Evolutionary conservation across 208 protist genomes (phyloP).

Genomic region (Wallacemonas sp.): DNA sequence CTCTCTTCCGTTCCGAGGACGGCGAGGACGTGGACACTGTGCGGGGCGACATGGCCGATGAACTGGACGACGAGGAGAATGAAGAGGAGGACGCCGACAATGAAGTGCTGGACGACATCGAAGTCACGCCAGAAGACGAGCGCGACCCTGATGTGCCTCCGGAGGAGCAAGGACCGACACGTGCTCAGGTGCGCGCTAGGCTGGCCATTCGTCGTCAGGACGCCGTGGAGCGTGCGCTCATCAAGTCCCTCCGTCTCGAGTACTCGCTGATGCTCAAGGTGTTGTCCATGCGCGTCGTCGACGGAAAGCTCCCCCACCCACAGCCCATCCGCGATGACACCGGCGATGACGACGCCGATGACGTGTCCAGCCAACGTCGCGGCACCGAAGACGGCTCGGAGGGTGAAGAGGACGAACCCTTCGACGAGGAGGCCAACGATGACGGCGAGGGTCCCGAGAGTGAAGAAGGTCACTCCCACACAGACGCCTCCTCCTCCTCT

Average conservation of each 20-base stretch:
- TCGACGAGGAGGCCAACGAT: constrained; percentile 9
- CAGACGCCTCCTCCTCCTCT: too few relatives aligned
- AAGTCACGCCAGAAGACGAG: constrained; percentile 30
- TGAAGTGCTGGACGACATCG: constrained; percentile 39
- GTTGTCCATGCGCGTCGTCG: constrained; percentile 41
- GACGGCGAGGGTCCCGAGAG: neutral
- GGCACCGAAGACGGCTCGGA: constrained; percentile 3
- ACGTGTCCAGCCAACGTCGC: neutral
- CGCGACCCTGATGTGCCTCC: neutral
- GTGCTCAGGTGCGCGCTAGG: constrained; percentile 14
- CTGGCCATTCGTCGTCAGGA: constrained; percentile 32
- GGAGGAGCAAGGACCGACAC: neutral
- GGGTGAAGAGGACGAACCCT: constrained; percentile 14
- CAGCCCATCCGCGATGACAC: constrained; percentile 21
- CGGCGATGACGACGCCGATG: constrained; percentile 42
- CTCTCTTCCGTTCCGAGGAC: constrained; percentile 26
- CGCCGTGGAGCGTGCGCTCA: constrained; percentile 44
- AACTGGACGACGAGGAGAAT: constrained; percentile 33
- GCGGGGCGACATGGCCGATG: constrained; percentile 9
- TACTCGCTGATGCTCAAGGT: constrained; percentile 60
- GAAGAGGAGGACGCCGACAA: constrained; percentile 19
- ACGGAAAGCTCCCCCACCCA: constrained; percentile 50
- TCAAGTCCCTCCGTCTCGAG: constrained; percentile 54
- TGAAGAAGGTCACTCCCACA: constrained; percentile 17
- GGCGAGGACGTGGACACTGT: constrained; percentile 18